A percentile compares a stretch with the other conserved stretches of the same genome.
Evolutionary conservation across 2,329 filamentous ascomycete genomes (phyloP).

Genomic region (Phaeosphaeriaceae sp.): DNA sequence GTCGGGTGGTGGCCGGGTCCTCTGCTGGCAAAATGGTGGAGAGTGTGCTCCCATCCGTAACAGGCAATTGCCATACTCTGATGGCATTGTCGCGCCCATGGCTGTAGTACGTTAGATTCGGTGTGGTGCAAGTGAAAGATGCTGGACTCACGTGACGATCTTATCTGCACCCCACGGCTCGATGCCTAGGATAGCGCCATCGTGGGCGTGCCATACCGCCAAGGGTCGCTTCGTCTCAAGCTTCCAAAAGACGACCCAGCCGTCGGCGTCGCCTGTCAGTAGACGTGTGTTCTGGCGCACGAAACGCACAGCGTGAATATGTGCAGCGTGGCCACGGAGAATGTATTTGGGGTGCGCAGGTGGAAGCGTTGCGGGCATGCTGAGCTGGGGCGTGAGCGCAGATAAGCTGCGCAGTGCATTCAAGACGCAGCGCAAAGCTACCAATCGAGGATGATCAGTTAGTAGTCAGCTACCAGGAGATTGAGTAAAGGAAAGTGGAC

Average conservation of each 20-base stretch:
- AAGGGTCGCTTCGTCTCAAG: slow-evolving; percentile 79
- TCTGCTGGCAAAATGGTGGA: slow-evolving; percentile 77
- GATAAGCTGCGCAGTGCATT: too few relatives aligned
- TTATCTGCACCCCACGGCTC: slow-evolving; percentile 73
- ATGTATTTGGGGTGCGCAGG: slow-evolving; percentile 70
- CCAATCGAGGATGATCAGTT: too few relatives aligned
- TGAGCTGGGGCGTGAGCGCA: background rate
- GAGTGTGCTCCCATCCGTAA: slow-evolving; percentile 67
- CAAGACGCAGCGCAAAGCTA: too few relatives aligned
- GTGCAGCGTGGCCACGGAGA: slow-evolving; percentile 82
- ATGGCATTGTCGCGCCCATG: slow-evolving; percentile 91
- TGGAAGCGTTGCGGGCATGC: slow-evolving; percentile 38
- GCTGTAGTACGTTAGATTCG: slow-evolving; percentile 53
- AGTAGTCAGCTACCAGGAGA: too few relatives aligned
- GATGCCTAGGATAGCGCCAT: slow-evolving; percentile 76
- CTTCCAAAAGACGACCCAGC: slow-evolving; percentile 88
- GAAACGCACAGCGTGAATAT: slow-evolving; percentile 80
- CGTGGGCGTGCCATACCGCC: slow-evolving; percentile 87
- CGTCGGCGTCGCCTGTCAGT: slow-evolving; percentile 86
- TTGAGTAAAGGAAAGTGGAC: too few relatives aligned
- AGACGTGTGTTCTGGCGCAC: slow-evolving; percentile 76
- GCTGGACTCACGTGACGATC: slow-evolving; percentile 77
- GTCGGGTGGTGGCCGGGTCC: slow-evolving; percentile 53
- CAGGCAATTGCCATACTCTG: slow-evolving; percentile 78
- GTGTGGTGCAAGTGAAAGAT: too few relatives aligned